Base-by-base conservation (phyloP, 495 filamentous ascomycete species). In the Penicillium cataractarum region DNA sequence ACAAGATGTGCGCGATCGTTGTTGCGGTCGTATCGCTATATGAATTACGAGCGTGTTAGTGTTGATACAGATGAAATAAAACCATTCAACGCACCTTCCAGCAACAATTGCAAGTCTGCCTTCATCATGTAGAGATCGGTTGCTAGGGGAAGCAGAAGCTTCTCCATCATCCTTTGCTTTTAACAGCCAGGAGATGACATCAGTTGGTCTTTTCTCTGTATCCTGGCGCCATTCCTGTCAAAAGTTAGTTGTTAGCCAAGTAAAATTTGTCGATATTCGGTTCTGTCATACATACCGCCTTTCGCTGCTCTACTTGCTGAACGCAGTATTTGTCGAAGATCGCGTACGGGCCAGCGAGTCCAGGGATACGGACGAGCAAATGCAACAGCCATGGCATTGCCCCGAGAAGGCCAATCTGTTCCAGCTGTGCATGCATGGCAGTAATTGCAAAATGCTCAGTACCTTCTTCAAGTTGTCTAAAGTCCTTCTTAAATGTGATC, bases 401-500 rank as follows among this genome's bases (percentile, higher is more conserved):
- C 17, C 56, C 58, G 27, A 73, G 24, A 9, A 68, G 27, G 2
- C 68, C 68, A 6, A 71, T 19, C 13, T 65, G 6, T 22, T 46
- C 35, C 35, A 74, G 65, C 5, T 66, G 67, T 3, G 52, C 55
- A 13, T 65, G 62, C 7, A 71, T 40, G 8, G 58, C 61, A 12
- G 83, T 80, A 35, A 87, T 81, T 19, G 85, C 84, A 62, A 82
- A 84, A 19, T 87, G 80, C 66, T 85, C 86, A 50, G 83, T 79
- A 7, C 76, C 80, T n/a, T 71, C 74, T 51, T 86, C 82, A 29
- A 92, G 73, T 83, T 90, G 90, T 44, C 85, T 80, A 73, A 90
- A 91, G 21, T 86, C 80, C 70, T 90, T 90, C 17, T 86, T 87
- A 66, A 91, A 92, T 59, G 82, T 82, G 9, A 92, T 66, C 37